Conservation (phyloP, 495 filamentous ascomycete species). For the Penicillium odoratum region DNA sequence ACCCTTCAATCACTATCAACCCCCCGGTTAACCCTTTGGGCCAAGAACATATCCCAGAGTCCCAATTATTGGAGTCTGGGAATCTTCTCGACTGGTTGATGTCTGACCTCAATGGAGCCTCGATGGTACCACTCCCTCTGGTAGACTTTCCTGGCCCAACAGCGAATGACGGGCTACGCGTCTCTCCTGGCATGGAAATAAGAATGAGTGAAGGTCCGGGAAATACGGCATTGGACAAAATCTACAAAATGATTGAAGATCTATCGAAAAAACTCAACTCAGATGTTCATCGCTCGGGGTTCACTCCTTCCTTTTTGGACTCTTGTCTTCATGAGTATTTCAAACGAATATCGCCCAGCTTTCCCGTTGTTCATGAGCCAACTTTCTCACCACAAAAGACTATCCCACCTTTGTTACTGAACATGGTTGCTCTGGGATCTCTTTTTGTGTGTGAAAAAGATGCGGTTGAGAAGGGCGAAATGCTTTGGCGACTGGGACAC, state of each 20-base stretch:
- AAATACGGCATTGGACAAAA: slow-evolving; percentile 15
- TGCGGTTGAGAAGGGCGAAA: slow-evolving; percentile 14
- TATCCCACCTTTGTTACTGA: slow-evolving; percentile 18
- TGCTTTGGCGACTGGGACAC: slow-evolving; percentile 22
- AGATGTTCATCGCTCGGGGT: slow-evolving; percentile 15
- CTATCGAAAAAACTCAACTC: slow-evolving; percentile 18
- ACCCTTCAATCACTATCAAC: too few species aligned
- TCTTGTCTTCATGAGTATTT: slow-evolving; percentile 21
- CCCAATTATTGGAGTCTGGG: slow-evolving; percentile 6
- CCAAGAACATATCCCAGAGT: neutral
- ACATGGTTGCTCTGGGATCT: slow-evolving; percentile 23
- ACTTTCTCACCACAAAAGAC: slow-evolving; percentile 14
- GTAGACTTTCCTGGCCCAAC: slow-evolving; percentile 1
- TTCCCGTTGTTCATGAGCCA: slow-evolving; percentile 18
- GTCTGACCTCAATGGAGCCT: slow-evolving; percentile 11
- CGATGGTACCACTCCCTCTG: slow-evolving; percentile 9
- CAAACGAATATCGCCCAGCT: slow-evolving; percentile 13
- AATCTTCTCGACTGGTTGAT: slow-evolving; percentile 21
- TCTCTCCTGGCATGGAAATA: neutral
- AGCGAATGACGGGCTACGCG: neutral
- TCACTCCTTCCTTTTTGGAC: slow-evolving; percentile 20
- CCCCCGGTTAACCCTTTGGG: neutral
- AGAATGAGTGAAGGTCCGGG: slow-evolving; percentile 2
- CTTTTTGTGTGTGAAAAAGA: slow-evolving; percentile 18
- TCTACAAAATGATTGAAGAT: slow-evolving; percentile 18